Evolutionary conservation across 345 rosid genomes (phyloP), one percentile per base, ranked within the genome.

Genomic region (Brassica cretica): DNA sequence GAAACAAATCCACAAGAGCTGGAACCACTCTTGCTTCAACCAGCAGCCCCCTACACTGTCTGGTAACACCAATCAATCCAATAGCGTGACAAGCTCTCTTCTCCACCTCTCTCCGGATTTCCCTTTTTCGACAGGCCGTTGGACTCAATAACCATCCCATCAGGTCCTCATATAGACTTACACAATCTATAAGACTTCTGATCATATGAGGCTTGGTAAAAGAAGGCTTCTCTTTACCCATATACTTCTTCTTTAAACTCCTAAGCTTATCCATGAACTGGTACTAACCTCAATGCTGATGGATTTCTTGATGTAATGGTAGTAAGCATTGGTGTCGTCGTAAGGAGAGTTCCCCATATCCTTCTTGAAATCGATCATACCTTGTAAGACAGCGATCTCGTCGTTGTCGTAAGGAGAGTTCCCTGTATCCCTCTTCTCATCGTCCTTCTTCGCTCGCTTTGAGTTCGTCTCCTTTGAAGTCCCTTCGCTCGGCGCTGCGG

Each of bases 221-320:
- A 32, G 75, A 46, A 1, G 81, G 74, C 27, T 75, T 82, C 0
- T 77, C 78, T 72, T 70, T 86, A 6, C 60, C 66, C 0, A 69
- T 64, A 62, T 72, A 88, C 77, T 86, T 86, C 73, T 81, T 84
- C 81, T 73, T 86, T 15, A 88, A 65, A 10, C 87, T 79, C 76
- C 84, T 78, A 49, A 88, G 66, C 63, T 88, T 88, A 15, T 88
- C 89, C 58, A 6, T 73, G 21, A 86, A 72, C 33, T 88, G 89
- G 29, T 21, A 10, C 80, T 71, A 3, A 82, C 84, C 68, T 81
- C 82, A 27, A 78, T 71, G 46, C 83, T 81, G 11, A 88, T 65
- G 0, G 77, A 64, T 2, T 82, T 61, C 82, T 82, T 84, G 32
- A 85, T 46, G 59, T 64, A 79, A 3, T 84, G 85, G 21, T 79